Conservation (phyloP, 305 asterid species). For the Fraxinus ornus region DNA sequence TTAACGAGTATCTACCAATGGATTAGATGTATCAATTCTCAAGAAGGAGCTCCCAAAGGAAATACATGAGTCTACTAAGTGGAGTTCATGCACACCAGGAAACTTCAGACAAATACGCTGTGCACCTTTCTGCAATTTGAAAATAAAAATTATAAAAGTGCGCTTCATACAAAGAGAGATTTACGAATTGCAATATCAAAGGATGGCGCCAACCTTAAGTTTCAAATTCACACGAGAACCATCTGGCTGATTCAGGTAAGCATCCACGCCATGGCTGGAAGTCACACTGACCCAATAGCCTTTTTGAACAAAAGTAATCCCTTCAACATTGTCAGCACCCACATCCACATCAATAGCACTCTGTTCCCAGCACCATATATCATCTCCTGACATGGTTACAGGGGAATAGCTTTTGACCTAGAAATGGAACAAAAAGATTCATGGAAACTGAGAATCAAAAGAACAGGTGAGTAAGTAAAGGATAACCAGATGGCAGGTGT, state of each 20-base stretch:
- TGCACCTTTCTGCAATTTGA: conserved; percentile 76
- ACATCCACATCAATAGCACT: conserved; percentile 55
- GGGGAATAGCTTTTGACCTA: conserved; percentile 66
- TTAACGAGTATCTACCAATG: conserved; percentile 49
- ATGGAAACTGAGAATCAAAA: conserved; percentile 4
- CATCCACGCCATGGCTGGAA: conserved; percentile 88
- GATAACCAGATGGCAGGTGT: not conserved
- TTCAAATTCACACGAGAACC: conserved; percentile 57
- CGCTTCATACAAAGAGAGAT: conserved; percentile 27
- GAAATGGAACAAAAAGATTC: conserved; percentile 27
- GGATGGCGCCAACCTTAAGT: conserved; percentile 58
- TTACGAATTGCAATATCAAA: conserved; percentile 16
- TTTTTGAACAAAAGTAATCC: conserved; percentile 72
- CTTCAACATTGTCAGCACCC: conserved; percentile 77
- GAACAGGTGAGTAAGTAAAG: conserved; percentile 8
- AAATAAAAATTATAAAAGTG: conserved; percentile 18
- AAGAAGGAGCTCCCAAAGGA: conserved; percentile 71
- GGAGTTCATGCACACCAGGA: conserved; percentile 93
- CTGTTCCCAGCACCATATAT: conserved; percentile 94
- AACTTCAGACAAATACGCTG: conserved; percentile 71
- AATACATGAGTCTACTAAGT: conserved; percentile 78
- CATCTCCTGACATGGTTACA: conserved; percentile 53
- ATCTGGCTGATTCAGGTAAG: conserved; percentile 62
- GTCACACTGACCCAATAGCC: conserved; percentile 77
- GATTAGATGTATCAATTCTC: conserved; percentile 66